These are phyloP conservation scores for Silene conica DNA, from an alignment of 148 eudicot genomes.

Conservation along the genomic window DNA sequence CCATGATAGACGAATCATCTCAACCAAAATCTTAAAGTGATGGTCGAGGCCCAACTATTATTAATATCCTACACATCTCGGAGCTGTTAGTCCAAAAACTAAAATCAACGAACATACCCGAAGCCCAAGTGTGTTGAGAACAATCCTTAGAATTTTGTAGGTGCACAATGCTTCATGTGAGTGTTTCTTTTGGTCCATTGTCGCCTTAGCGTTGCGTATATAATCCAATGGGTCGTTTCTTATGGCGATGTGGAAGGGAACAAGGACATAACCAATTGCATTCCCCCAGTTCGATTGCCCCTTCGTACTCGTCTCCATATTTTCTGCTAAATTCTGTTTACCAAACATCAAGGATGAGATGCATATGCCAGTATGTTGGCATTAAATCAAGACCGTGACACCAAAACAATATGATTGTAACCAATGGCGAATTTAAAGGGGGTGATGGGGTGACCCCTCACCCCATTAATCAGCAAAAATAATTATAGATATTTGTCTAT, in stretches of 20 bases:
- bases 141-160: constrained; percentile 14
- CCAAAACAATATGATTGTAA: constrained; percentile 4
- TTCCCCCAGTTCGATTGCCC: constrained; percentile 51
- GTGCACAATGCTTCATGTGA: constrained; percentile 50
- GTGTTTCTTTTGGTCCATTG: constrained; percentile 50
- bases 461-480: too few relatives aligned
- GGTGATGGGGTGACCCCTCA: too few relatives aligned
- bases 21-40: too few relatives aligned
- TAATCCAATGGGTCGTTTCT: constrained; percentile 50
- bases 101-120: too few relatives aligned
- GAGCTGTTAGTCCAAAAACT: too few relatives aligned
- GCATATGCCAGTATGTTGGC: too few relatives aligned
- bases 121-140: constrained; percentile 35
- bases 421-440: too few relatives aligned
- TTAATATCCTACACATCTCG: too few relatives aligned
- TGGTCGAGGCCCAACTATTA: too few relatives aligned
- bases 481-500: too few relatives aligned
- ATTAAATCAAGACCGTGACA: too few relatives aligned
- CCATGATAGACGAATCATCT: too few relatives aligned
- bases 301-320: constrained; percentile 42
- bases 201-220: constrained; percentile 50
- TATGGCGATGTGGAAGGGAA: constrained; percentile 47
- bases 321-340: constrained; percentile 46
- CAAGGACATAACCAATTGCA: constrained; percentile 39
- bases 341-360: neutral